Evolutionary conservation across 2,329 filamentous ascomycete genomes (phyloP).

Genomic region (Colletotrichum sojae): DNA sequence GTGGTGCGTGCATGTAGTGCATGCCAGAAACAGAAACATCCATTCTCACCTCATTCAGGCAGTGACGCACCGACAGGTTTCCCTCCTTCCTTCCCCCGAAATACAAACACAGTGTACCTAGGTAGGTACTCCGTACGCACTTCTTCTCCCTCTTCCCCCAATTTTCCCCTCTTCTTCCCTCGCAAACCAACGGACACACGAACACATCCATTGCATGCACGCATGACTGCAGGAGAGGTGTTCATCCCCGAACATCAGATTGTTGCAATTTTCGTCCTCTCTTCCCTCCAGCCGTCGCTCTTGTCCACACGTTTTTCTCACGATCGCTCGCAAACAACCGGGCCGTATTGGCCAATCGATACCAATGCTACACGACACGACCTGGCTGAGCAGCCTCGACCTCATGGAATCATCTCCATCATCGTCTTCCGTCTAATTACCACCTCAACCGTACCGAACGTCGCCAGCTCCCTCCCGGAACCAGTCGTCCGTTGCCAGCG

Average conservation of each 20-base stretch:
- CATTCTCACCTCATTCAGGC: neutral
- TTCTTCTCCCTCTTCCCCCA: too few species aligned
- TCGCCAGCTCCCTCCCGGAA: conserved; percentile 71
- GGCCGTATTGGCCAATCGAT: neutral
- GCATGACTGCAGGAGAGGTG: neutral
- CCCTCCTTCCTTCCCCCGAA: conserved; percentile 10
- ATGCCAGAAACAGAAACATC: conserved; percentile 10
- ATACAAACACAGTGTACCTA: conserved; percentile 1
- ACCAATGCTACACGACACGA: too few species aligned
- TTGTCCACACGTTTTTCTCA: neutral
- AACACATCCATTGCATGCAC: too few species aligned
- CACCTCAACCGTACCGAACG: conserved; percentile 69
- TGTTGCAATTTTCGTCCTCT: neutral
- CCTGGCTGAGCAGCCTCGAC: too few species aligned
- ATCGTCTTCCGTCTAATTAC: conserved; percentile 46
- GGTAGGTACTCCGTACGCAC: too few species aligned
- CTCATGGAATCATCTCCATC: too few species aligned
- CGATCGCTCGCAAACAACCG: neutral
- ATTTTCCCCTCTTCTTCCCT: too few species aligned
- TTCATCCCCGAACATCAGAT: conserved; percentile 40
- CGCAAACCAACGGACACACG: too few species aligned
- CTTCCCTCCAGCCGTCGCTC: neutral
- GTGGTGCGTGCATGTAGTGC: neutral
- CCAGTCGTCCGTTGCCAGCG: conserved; percentile 73
- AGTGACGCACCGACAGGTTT: conserved; percentile 20